Evolutionary conservation across 108 stramenopile genomes (phyloP).

Genomic region (Chaetoceros tenuissimus): DNA sequence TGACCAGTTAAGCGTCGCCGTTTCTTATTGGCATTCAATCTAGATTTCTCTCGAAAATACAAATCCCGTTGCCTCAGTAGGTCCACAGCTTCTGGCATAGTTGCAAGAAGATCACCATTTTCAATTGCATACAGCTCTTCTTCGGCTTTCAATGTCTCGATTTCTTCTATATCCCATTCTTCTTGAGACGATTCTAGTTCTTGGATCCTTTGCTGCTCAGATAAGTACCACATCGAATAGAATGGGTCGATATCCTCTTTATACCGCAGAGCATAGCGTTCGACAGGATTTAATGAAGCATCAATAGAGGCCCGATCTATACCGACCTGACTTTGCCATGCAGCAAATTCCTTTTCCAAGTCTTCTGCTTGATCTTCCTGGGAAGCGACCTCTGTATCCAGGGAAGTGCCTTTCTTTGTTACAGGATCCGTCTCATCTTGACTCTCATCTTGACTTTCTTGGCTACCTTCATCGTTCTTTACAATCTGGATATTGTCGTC

Average conservation of each 20-base stretch:
- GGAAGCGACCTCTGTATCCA: slow-evolving; percentile 4
- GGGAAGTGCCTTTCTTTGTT: slow-evolving; percentile 14
- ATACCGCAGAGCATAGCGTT: slow-evolving; percentile 56
- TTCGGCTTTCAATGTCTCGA: slow-evolving; percentile 52
- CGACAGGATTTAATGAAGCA: slow-evolving; percentile 62
- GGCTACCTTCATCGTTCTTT: slow-evolving; percentile 42
- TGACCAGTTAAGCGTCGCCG: slow-evolving; percentile 68
- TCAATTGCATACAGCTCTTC: slow-evolving; percentile 66
- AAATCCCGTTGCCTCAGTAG: slow-evolving; percentile 68
- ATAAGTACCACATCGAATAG: slow-evolving; percentile 56
- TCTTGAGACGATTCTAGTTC: slow-evolving; percentile 10
- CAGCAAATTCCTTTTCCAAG: slow-evolving; percentile 87
- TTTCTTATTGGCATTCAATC: slow-evolving; percentile 58
- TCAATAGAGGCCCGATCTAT: slow-evolving; percentile 67
- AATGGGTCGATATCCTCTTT: slow-evolving; percentile 73
- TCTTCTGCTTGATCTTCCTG: slow-evolving; percentile 23
- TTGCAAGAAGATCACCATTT: slow-evolving; percentile 74
- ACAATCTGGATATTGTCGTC: slow-evolving; percentile 64
- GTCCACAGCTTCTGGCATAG: slow-evolving; percentile 51
- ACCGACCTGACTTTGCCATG: slow-evolving; percentile 85
- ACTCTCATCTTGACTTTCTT: slow-evolving; percentile 10
- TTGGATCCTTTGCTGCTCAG: slow-evolving; percentile 36
- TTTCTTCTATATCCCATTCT: slow-evolving; percentile 66
- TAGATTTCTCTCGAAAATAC: slow-evolving; percentile 63
- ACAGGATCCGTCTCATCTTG: slow-evolving; percentile 16